Conservation (phyloP, 768 basidiomycete genomes). For the Hericium rajendrae region DNA sequence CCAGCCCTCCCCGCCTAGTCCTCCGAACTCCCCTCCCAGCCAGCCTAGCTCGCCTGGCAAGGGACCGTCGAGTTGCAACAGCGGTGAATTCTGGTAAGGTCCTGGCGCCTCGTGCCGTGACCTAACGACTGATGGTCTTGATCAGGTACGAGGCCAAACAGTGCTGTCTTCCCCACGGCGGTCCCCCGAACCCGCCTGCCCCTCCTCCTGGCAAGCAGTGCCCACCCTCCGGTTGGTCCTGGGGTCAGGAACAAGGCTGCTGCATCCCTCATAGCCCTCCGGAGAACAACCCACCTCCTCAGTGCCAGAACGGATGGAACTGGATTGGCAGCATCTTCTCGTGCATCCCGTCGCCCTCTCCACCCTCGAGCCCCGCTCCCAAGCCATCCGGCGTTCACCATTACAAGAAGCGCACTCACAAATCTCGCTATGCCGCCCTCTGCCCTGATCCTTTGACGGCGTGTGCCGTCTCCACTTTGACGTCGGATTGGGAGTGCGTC, state of each 20-base stretch:
- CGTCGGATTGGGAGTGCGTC: slow-evolving; percentile 50
- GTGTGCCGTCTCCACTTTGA: slow-evolving; percentile 37
- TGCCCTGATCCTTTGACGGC: slow-evolving; percentile 49
- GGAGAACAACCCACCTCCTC: slow-evolving; percentile 27
- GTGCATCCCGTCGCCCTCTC: slow-evolving; percentile 28
- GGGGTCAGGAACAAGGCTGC: slow-evolving; percentile 37
- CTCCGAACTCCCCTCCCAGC: background rate
- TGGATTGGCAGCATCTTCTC: slow-evolving; percentile 33
- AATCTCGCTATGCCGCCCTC: slow-evolving; percentile 29
- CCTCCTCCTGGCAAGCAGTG: slow-evolving; percentile 40
- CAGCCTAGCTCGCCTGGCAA: background rate
- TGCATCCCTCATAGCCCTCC: slow-evolving; percentile 41
- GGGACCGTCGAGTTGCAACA: slow-evolving; percentile 1
- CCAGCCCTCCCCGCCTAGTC: background rate
- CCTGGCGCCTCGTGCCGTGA: background rate
- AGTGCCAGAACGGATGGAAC: slow-evolving; percentile 33
- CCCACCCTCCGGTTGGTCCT: slow-evolving; percentile 41
- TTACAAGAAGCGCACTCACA: slow-evolving; percentile 21
- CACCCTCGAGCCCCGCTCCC: slow-evolving; percentile 23
- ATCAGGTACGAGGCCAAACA: slow-evolving; percentile 23
- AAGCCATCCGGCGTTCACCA: slow-evolving; percentile 26
- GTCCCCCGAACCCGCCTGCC: slow-evolving; percentile 30
- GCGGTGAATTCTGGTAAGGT: slow-evolving; percentile 26
- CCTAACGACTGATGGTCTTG: background rate
- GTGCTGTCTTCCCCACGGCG: slow-evolving; percentile 37